Evolutionary conservation across 2,329 filamentous ascomycete species (phyloP), one percentile per base, ranked within the genome.

Genomic region (Phoma sp.): DNA sequence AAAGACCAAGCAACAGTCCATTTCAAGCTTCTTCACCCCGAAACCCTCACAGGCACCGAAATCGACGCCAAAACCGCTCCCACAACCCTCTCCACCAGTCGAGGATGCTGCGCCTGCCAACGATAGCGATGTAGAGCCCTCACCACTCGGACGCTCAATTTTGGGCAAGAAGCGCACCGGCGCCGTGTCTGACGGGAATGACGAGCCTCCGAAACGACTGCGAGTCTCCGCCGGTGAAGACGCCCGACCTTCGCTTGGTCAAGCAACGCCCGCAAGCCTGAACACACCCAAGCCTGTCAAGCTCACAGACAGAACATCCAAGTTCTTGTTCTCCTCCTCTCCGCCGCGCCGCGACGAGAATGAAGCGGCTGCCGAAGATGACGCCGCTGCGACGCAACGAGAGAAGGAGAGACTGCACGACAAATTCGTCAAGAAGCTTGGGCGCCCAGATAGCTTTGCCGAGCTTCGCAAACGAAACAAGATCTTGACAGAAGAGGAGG

Each of bases 401-500:
- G 80, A 81, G 54, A 92, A 89, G 68, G 85, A 89, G 54, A 86
- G 86, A 43, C 78, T 97, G 23, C 95, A 97, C 70, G 81, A 84
- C 57, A 89, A 87, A 65, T 99, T 98, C 68, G 89, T 98, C 29
- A 90, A 90, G 80, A 96, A 93, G 73, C 84, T 99, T 2, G 93
- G 93, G 0, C 86, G 89, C 38, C 88, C 92, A 1, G 92, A 96
- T 69, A 93, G 91, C 69, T 80, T 96, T 61, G 81, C 84, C 24
- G 83, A 86, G 57, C 83, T 89, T 47, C 86, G 85, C 66, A 80
- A 87, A 55, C 80, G 83, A 11, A 84, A 86, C 62, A 80, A 80
- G 59, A 73, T 80, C 42, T 77, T 80, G 23, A 78, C 79, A 8
- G 82, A 71, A 84, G 86, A 87, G 38, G 79, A 81, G 47, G 78